A percentile compares a stretch with the other conserved stretches of the same genome.
Conservation (phyloP, 129 eudicot species). For the Deinandra increscens region DNA sequence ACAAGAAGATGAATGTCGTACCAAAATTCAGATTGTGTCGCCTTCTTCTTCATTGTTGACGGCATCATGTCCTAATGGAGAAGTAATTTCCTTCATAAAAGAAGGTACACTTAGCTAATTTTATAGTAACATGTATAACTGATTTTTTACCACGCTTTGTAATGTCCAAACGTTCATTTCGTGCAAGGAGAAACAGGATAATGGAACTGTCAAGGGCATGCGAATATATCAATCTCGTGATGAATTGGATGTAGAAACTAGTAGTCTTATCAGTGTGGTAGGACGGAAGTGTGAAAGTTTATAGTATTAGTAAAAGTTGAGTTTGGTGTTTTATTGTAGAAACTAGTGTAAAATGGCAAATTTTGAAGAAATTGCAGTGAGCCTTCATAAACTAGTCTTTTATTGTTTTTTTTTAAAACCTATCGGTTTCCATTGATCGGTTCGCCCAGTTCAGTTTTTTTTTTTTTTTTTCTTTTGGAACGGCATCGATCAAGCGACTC, state of each 20-base stretch:
- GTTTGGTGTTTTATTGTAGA: too few relatives aligned
- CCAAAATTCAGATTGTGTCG: background rate
- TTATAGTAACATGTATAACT: background rate
- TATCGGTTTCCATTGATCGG: too few relatives aligned
- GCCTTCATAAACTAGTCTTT: too few relatives aligned
- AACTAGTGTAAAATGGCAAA: too few relatives aligned
- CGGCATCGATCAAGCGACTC: too few relatives aligned
- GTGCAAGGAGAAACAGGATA: background rate
- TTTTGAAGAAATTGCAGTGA: too few relatives aligned
- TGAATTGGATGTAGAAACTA: background rate
- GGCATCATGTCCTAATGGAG: background rate
- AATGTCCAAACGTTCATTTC: background rate
- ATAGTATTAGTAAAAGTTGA: too few relatives aligned
- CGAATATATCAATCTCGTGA: background rate
- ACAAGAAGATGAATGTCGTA: constrained; percentile 18
- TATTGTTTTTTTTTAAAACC: too few relatives aligned
- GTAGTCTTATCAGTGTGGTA: too few relatives aligned
- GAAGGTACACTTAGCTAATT: background rate
- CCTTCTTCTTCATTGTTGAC: background rate
- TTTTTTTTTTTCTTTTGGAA: too few relatives aligned
- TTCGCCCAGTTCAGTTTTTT: too few relatives aligned
- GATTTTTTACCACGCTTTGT: background rate
- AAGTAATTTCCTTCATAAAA: background rate
- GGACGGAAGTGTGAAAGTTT: too few relatives aligned
- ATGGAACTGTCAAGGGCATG: background rate